Base-by-base conservation (phyloP, 2,329 filamentous ascomycete genomes). In the Boeremia exigua region DNA sequence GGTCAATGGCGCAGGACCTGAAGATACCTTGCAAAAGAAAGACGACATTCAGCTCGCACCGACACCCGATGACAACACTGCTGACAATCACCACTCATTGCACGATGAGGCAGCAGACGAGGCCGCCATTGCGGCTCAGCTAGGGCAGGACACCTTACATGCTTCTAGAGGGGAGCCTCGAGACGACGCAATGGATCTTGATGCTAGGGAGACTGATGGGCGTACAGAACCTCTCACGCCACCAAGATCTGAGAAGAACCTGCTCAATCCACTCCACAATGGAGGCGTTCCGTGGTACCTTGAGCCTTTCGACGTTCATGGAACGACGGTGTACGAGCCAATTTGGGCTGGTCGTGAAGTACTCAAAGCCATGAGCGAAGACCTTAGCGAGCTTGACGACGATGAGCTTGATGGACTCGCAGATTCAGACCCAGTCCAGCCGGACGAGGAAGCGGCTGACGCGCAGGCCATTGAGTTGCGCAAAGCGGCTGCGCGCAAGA, bases 261-360 rank as follows among this genome's bases (percentile, higher is more conserved):
- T 81, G 2, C 68, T 77, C 60, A 84, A 86, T 32, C 66, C 69
- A 7, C 60, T 75, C 12, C 66, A 68, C 15, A 66, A 74, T 44
- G 94, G 94, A 54, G 94, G 94, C 30, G 81, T 96, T 11, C 86
- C 91, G 7, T 97, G 92, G 92, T 96, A 96, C 74, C 84, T 96
- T 56, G 85, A 90, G 68, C 83, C 86, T 8, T 96, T 96, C 70
- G 86, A 95, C 47, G 89, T 90, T 50, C 69, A 86, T 48, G 94
- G 92, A 53, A 96, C 92, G 0, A 94, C 89, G 0, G 85, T 94
- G 9, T 81, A 90, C 51, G 88, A 76, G 30, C 90, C 94, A 75
- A 83, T 86, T 48, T 91, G 88, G 81, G 86, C 85, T 0, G 90
- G 88, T 2, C 83, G 88, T 30, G 89, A 93, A 51, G 86, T 89